Evolutionary conservation across 192 early-diverging fungal species (phyloP), one percentile per base, ranked within the genome.

Genomic region (Coemansia sp.): DNA sequence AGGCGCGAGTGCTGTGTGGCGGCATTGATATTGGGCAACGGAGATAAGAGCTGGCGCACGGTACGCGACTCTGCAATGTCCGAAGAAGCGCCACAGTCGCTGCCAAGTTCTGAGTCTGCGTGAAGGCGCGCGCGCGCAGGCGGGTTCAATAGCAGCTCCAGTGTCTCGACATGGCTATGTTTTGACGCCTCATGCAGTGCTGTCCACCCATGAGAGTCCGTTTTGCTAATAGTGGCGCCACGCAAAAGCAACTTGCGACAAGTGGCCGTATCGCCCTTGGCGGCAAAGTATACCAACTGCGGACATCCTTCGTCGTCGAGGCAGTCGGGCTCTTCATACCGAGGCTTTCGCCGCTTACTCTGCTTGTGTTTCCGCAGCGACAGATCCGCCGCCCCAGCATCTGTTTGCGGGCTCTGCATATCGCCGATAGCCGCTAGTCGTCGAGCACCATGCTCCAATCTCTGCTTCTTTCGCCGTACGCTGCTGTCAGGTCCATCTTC

Each of bases 271-370:
- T 84, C 81, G 27, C 77, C 81, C 22, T 71, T 78, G 11, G 76
- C 68, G 31, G 77, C 81, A 72, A 79, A 79, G 47, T 79, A 79
- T 1, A 79, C 77, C 7, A 84, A 74, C 68, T 79, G 81, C 20
- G 80, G 79, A n/a, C 68, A 70, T 0, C 75, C 75, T 13, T 27
- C 61, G 41, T 63, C 64, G 50, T 81, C 79, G 36, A 49, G 53
- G 64, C 55, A 73, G 49, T 81, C 74, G 3, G 79, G 79, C 2
- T 73, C 70, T 13, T 76, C 74, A 43, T 76, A 76, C 40, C 68
- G 68, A 13, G 67, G 49, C 52, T 61, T 76, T 65, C 79, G 70
- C 60, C 79, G 79, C 49, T 73, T 75, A 11, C 39, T 67, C 12
- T 62, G 22, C 27, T 44, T 68, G 39, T 75, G 69, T 33, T 65